phyloP scores from a whole-genome alignment of 306 rosid species.

The Coriaria nepalensis region DNA sequence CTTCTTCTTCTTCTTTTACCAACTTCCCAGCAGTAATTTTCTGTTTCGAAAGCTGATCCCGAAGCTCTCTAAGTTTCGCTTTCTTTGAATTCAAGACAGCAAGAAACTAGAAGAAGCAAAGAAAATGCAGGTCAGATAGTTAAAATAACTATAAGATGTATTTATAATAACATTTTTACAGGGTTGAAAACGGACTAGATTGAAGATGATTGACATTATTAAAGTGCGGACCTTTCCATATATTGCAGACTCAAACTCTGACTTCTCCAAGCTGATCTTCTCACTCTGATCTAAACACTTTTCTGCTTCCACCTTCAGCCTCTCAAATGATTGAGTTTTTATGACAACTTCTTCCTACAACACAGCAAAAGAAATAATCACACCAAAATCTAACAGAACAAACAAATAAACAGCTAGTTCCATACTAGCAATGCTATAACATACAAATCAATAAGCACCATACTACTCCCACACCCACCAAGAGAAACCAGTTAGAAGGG shows the following conservation, averaged over 20 bases:
- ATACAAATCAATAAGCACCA: not conserved
- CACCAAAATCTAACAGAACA: not conserved
- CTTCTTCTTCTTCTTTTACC: constrained; percentile 46
- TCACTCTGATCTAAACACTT: constrained; percentile 71
- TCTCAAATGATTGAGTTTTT: constrained; percentile 55
- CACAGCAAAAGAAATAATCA: constrained; percentile 11
- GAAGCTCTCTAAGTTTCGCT: constrained; percentile 60
- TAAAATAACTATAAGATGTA: not conserved
- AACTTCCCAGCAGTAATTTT: constrained; percentile 27
- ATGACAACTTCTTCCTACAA: constrained; percentile 72
- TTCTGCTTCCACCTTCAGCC: constrained; percentile 72
- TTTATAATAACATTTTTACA: not conserved
- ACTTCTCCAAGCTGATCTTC: constrained; percentile 47
- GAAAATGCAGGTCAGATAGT: constrained; percentile 21
- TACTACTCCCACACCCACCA: no score
- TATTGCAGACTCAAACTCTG: constrained; percentile 61
- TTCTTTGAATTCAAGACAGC: constrained; percentile 79
- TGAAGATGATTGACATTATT: not conserved
- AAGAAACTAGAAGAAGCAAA: constrained; percentile 47
- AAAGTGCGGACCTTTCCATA: constrained; percentile 46
- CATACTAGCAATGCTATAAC: not conserved
- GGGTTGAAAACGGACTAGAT: not conserved
- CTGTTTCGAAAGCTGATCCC: constrained; percentile 38
- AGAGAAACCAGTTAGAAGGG: no score
- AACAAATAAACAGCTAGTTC: not conserved